Conservation (phyloP, 345 rosid genomes). For the Aegle marmelos region DNA sequence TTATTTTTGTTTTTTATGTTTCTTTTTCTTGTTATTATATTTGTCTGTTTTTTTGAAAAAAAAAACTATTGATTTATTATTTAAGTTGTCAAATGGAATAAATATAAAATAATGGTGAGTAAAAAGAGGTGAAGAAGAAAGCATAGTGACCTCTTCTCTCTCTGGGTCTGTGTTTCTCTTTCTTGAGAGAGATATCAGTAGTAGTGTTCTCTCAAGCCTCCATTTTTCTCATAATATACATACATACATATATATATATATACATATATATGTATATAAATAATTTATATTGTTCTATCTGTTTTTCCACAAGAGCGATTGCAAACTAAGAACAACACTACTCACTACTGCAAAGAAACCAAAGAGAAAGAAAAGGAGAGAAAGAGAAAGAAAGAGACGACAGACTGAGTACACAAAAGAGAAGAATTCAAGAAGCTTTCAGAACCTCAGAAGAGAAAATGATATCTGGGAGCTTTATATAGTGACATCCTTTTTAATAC, state of each 20-base stretch:
- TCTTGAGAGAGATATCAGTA: constrained; percentile 29
- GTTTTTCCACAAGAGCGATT: constrained; percentile 16
- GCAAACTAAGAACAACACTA: constrained; percentile 8
- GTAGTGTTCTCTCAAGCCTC: constrained; percentile 17
- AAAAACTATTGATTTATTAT: too few species aligned
- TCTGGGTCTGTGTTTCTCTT: constrained; percentile 10
- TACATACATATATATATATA: not conserved
- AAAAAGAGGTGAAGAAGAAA: constrained; percentile 35
- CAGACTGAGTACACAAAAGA: constrained; percentile 13
- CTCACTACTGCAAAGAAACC: constrained; percentile 24
- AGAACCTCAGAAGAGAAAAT: constrained; percentile 44
- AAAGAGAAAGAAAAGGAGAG: constrained; percentile 36
- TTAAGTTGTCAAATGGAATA: constrained; percentile 5
- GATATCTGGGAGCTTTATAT: constrained; percentile 52
- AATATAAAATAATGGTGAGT: constrained; percentile 27
- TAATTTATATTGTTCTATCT: constrained; percentile 5
- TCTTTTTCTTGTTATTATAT: not conserved
- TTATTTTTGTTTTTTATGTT: constrained; percentile 3
- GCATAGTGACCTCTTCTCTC: constrained; percentile 51
- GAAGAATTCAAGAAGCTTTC: constrained; percentile 44
- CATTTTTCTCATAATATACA: constrained; percentile 6
- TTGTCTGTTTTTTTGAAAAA: not conserved
- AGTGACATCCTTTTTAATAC: constrained; percentile 28
- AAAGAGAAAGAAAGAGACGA: constrained; percentile 40
- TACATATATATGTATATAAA: not conserved